Percentiles rank a stretch among this genome's conserved stretches.
phyloP scores from a whole-genome alignment of 1,139 yeast species.

The Candida sp. region DNA sequence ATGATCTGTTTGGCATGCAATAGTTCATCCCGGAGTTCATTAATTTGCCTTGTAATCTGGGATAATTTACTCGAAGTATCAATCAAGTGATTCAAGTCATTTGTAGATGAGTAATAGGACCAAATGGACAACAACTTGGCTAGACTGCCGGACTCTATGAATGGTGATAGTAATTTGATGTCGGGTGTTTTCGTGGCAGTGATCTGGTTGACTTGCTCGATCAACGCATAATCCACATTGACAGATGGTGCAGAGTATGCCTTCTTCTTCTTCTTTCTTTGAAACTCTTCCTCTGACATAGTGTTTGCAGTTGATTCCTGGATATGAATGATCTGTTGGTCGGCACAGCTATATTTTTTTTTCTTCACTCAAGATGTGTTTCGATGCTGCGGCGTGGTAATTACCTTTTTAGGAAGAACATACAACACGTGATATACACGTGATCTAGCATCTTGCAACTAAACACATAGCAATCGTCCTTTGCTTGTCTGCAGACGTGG shows the following conservation, averaged over 20 bases:
- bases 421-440: neutral
- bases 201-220: conserved; percentile 16
- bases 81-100: conserved; percentile 57
- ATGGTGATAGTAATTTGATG: conserved; percentile 14
- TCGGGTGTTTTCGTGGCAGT: conserved; percentile 9
- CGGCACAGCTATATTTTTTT: conserved; percentile 1
- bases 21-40: conserved; percentile 7
- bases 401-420: neutral
- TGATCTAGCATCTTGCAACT: neutral
- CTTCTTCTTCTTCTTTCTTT: conserved; percentile 10
- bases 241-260: conserved; percentile 13
- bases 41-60: conserved; percentile 25
- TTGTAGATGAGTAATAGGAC: conserved; percentile 68
- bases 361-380: conserved; percentile 1
- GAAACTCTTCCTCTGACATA: conserved; percentile 1
- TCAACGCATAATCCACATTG: conserved; percentile 16
- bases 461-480: neutral
- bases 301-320: neutral
- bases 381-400: conserved; percentile 1
- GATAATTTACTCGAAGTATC: conserved; percentile 39
- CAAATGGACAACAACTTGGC: conserved; percentile 40
- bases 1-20: conserved; percentile 11
- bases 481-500: no score
- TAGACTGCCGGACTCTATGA: conserved; percentile 19
- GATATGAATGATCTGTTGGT: neutral